These are phyloP conservation scores for Xerocomus minutiporus DNA, from an alignment of 1,284 basidiomycete species.

Conservation along the genomic window DNA sequence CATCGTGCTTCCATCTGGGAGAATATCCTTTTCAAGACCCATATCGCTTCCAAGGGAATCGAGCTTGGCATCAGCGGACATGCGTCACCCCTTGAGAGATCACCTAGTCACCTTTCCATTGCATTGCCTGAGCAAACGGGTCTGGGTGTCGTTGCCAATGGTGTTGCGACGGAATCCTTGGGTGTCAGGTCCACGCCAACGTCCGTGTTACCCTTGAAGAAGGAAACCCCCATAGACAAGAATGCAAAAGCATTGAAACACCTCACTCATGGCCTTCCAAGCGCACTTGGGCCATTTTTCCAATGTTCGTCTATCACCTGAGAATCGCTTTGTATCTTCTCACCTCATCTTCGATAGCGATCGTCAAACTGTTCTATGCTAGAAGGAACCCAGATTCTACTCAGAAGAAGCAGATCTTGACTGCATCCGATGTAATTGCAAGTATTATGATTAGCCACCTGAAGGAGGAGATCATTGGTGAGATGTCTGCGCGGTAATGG, in stretches of 20 bases:
- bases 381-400: slow-evolving; percentile 71
- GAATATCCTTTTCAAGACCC: slow-evolving; percentile 72
- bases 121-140: slow-evolving; percentile 38
- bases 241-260: slow-evolving; percentile 82
- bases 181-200: slow-evolving; percentile 19
- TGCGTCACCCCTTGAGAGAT: slow-evolving; percentile 43
- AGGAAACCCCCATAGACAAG: slow-evolving; percentile 47
- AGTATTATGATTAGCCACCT: slow-evolving; percentile 74
- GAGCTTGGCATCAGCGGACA: slow-evolving; percentile 37
- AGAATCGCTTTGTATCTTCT: slow-evolving; percentile 5
- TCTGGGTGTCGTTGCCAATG: slow-evolving; percentile 37
- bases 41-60: slow-evolving; percentile 51
- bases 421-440: slow-evolving; percentile 68
- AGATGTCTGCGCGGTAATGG: slow-evolving; percentile 17
- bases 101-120: slow-evolving; percentile 39
- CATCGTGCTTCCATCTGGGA: slow-evolving; percentile 88
- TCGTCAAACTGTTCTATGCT: slow-evolving; percentile 84
- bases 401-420: slow-evolving; percentile 76
- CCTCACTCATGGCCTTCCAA: slow-evolving; percentile 76
- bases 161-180: slow-evolving; percentile 34
- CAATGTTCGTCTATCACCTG: slow-evolving; percentile 55
- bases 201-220: slow-evolving; percentile 34
- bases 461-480: slow-evolving; percentile 52
- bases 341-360: slow-evolving; percentile 45
- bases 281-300: slow-evolving; percentile 79